Evolutionary conservation across 2,329 filamentous ascomycete species (phyloP), one percentile per base, ranked within the genome.

Genomic region (Aspergillus unguis): DNA sequence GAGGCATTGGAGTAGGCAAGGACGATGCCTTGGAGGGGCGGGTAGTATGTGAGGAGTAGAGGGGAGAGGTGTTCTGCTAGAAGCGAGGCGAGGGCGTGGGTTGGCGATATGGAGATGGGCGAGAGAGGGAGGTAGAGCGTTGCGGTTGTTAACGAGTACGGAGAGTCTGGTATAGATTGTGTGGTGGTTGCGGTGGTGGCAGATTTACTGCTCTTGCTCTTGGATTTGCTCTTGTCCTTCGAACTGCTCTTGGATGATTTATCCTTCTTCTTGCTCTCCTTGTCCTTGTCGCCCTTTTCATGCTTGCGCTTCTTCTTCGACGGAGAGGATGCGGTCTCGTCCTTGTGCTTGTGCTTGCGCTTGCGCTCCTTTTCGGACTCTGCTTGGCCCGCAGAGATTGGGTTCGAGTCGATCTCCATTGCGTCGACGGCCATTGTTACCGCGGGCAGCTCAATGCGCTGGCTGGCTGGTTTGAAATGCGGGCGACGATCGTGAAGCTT

Each of bases 71-170:
- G 79, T 60, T 83, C 80, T 38, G 83, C 81, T 62, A 82, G 78
- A 42, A 85, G 70, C 11, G 81, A 81, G 60, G 81, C 76, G 49
- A 82, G 71, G 7, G 82, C 79, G 59, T 79, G 75, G 25, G 74
- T 70, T 44, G 81, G 75, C 7, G 77, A 75, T 49, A 77, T 74
- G 29, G 74, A 77, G 52, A 83, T 78, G 25, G 83, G 81, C 36
- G 83, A 79, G 50, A 85, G 74, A 4, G 81, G 77, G 53, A 86
- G 74, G 66, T 84, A 85, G 62, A 96, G 82, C 1, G 92, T 92
- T 38, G 90, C 82, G 25, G 87, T 90, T 65, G 92, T 86, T 28
- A 84, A 82, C 68, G 85, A 85, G 73, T 95, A 92, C 11, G 92
- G 88, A 41, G 87, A 88, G 46, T 66, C 58, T 71, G 75, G 71